Evolutionary conservation across 306 rosid genomes (phyloP).

Genomic region (Malus orientalis): DNA sequence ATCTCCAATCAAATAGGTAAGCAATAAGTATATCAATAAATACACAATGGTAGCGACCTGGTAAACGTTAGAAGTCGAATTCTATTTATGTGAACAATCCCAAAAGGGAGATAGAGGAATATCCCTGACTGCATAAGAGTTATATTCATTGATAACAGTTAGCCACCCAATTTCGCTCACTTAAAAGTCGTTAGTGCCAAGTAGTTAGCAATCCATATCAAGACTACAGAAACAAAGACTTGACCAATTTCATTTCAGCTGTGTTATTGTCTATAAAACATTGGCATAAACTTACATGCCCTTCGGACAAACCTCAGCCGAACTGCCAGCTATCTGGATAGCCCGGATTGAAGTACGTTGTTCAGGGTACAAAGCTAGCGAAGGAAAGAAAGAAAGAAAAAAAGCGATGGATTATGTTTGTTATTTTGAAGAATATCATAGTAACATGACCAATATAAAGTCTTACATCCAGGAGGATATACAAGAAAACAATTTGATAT

Average conservation of each 20-base stretch:
- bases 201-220: background rate
- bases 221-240: background rate
- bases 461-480: slow-evolving; percentile 88
- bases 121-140: too few relatives aligned
- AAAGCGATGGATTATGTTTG: background rate
- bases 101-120: too few relatives aligned
- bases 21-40: background rate
- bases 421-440: slow-evolving; percentile 3
- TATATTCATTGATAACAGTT: too few relatives aligned
- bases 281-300: slow-evolving; percentile 54
- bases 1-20: background rate
- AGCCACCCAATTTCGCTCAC: background rate
- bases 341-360: slow-evolving; percentile 64
- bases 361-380: slow-evolving; percentile 65
- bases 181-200: background rate
- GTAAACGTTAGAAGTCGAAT: too few relatives aligned
- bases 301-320: slow-evolving; percentile 48
- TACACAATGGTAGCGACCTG: background rate
- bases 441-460: background rate
- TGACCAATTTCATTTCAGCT: too few relatives aligned
- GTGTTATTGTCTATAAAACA: too few relatives aligned
- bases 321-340: slow-evolving; percentile 67
- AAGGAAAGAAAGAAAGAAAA: slow-evolving; percentile 3
- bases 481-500: slow-evolving; percentile 53
- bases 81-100: too few relatives aligned